A percentile compares a stretch with the other conserved stretches of the same genome.
phyloP scores from a whole-genome alignment of 225 moss, liverwort and hornwort species.

The Physcomitrium patens region DNA sequence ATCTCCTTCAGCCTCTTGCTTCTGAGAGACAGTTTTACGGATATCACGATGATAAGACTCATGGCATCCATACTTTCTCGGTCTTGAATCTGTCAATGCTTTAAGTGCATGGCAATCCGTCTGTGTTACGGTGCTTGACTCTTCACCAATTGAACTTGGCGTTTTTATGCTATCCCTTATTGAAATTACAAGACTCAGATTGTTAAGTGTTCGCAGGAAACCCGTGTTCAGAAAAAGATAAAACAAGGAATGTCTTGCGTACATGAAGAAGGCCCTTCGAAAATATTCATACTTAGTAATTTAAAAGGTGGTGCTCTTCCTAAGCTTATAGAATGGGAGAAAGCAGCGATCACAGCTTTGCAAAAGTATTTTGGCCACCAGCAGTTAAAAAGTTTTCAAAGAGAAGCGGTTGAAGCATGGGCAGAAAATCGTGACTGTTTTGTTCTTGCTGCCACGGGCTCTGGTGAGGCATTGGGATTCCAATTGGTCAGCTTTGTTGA shows the following conservation, averaged over 20 bases:
- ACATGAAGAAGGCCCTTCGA: conserved; percentile 23
- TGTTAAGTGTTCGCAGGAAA: conserved; percentile 27
- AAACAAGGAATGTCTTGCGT: conserved; percentile 34
- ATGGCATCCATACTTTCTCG: not conserved
- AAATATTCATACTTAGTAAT: conserved; percentile 42
- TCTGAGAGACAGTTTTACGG: no score
- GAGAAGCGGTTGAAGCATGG: conserved; percentile 61
- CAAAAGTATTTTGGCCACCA: conserved; percentile 54
- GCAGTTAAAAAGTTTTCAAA: conserved; percentile 56
- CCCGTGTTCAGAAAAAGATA: conserved; percentile 29
- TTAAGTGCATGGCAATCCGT: conserved; percentile 11
- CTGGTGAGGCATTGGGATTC: conserved; percentile 43
- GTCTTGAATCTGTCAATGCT: conserved; percentile 15
- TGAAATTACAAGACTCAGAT: no score
- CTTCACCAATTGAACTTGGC: not conserved
- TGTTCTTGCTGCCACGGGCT: conserved; percentile 62
- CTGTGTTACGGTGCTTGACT: not conserved
- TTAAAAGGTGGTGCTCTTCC: conserved; percentile 35
- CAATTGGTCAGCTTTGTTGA: conserved; percentile 21
- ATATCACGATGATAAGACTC: no score
- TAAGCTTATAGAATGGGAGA: conserved; percentile 42
- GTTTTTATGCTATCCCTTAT: no score
- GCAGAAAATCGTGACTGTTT: conserved; percentile 56
- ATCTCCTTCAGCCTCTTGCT: no score
- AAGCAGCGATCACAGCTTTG: conserved; percentile 35